Base-by-base conservation (phyloP, 495 filamentous ascomycete species). In the Penicillium malachiteum region DNA sequence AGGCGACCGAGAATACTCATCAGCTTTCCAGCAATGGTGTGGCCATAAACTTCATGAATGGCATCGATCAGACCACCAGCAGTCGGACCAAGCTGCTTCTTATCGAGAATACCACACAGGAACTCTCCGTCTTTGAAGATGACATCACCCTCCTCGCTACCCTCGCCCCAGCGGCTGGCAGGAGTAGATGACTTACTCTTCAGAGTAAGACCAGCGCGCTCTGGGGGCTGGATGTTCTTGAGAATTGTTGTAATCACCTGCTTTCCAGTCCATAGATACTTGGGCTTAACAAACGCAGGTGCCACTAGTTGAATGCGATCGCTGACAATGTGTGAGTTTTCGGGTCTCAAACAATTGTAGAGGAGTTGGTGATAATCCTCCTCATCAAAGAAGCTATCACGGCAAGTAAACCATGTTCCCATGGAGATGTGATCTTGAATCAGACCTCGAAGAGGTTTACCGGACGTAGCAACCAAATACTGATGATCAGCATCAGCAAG, bases 371-470 rank as follows among this genome's bases (percentile, higher is more conserved):
- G 88, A 67, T 96, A 97, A 50, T 91, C 85, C n/a, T 88, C 86
- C 56, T 85, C 78, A 51, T 88, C 86, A 58, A 97, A 96, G 64
- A 97, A 91, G n/a, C 86, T 90, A 70, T 99, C 95, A 66, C 88
- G 85, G 66, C 85, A 95, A 39, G 92, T 96, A 52, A 99, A 80
- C 78, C 86, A 87, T 3, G 96, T 90, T 16, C 89, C 89, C 71
- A 99, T 93, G 3, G 92, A 96, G 53, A 99, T 87, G 69, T 99
- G 95, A 82, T 99, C 95, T 71, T 99, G 95, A 70, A 99, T 99
- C 44, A 99, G 75, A 82, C 95, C 95, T 81, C 95, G 79, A 41
- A 99, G 80, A 0, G 95, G 95, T 62, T 96, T 96, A 34, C 95
- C 95, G 5, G 91, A 90, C 2, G 95, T 99, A 10, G 85, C 89